phyloP scores from a whole-genome alignment of 2,329 filamentous ascomycete genomes.

The Stagonosporopsis cucurbitacearum region DNA sequence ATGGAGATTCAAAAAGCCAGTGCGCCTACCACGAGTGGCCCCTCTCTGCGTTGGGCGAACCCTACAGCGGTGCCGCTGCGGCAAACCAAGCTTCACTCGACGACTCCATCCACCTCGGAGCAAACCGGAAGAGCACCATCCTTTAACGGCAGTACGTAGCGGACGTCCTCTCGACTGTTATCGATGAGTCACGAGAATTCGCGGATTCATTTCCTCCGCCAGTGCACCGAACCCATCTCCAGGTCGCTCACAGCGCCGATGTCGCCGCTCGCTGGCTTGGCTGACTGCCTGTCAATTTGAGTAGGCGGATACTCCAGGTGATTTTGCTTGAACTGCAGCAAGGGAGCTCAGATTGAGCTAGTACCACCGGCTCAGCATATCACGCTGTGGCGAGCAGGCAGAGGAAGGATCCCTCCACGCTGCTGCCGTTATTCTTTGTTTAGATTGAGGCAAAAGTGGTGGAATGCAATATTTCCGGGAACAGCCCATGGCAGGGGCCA shows the following conservation, averaged over 20 bases:
- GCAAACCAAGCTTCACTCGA: slow-evolving; percentile 15
- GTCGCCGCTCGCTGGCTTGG: slow-evolving; percentile 35
- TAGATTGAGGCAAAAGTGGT: slow-evolving; percentile 20
- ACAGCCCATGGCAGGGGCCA: background rate
- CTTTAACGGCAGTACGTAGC: slow-evolving; percentile 21
- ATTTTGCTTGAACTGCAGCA: slow-evolving; percentile 12
- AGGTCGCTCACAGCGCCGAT: slow-evolving; percentile 38
- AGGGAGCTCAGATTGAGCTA: slow-evolving; percentile 11
- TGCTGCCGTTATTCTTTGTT: slow-evolving; percentile 21
- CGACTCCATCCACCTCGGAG: slow-evolving; percentile 32
- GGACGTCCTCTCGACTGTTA: slow-evolving; percentile 29
- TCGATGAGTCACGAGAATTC: slow-evolving; percentile 48
- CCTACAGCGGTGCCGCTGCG: slow-evolving; percentile 23
- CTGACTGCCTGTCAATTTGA: slow-evolving; percentile 17
- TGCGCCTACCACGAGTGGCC: slow-evolving; percentile 14
- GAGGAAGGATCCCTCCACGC: slow-evolving; percentile 17
- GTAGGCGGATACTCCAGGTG: slow-evolving; percentile 40
- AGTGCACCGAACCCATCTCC: slow-evolving; percentile 21
- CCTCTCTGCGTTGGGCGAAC: slow-evolving; percentile 9
- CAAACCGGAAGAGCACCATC: slow-evolving; percentile 31
- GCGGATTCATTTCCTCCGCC: slow-evolving; percentile 30
- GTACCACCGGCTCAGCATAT: slow-evolving; percentile 19
- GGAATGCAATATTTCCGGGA: slow-evolving; percentile 20
- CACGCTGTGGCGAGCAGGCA: slow-evolving; percentile 8
- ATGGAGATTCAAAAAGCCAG: slow-evolving; percentile 12